Evolutionary conservation across 2,329 filamentous ascomycete species (phyloP).

Genomic region (Colletotrichum sp.): DNA sequence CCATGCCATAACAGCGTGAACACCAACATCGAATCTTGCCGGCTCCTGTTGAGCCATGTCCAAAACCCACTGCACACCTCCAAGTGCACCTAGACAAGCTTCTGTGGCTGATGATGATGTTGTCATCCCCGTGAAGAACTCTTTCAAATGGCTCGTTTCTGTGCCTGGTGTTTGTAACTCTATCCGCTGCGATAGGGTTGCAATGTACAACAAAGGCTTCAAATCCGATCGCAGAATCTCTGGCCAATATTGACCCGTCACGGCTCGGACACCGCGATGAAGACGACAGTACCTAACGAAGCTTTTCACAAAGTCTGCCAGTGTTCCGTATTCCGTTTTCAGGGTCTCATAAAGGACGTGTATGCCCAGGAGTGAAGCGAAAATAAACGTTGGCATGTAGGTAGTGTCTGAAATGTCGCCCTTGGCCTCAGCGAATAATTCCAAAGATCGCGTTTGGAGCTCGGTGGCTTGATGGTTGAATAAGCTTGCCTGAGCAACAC

Average conservation of each 20-base stretch:
- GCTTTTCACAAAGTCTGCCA: constrained; percentile 31
- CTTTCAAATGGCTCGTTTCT: not conserved
- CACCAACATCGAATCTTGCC: not conserved
- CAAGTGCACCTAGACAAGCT: constrained; percentile 11
- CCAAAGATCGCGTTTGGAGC: constrained; percentile 31
- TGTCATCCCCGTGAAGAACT: not conserved
- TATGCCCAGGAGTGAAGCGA: constrained; percentile 34
- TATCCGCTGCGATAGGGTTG: not conserved
- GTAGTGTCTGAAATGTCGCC: constrained; percentile 21
- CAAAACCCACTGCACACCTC: constrained; percentile 21
- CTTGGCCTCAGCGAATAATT: constrained; percentile 29
- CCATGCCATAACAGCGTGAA: constrained; percentile 36
- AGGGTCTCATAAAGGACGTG: constrained; percentile 43
- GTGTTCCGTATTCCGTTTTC: constrained; percentile 27
- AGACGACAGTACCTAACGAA: constrained; percentile 34
- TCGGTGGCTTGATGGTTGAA: constrained; percentile 34
- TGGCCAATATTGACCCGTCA: constrained; percentile 24
- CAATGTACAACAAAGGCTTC: constrained; percentile 23
- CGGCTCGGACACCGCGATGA: constrained; percentile 31
- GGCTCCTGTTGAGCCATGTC: constrained; percentile 2
- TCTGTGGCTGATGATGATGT: not conserved
- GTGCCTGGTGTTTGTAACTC: not conserved
- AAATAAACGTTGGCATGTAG: constrained; percentile 34
- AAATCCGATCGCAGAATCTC: constrained; percentile 27
- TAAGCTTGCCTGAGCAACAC: constrained; percentile 23